These are phyloP conservation scores for Fusarium virguliforme DNA, from an alignment of 2,329 filamentous ascomycete species.

Conservation along the genomic window DNA sequence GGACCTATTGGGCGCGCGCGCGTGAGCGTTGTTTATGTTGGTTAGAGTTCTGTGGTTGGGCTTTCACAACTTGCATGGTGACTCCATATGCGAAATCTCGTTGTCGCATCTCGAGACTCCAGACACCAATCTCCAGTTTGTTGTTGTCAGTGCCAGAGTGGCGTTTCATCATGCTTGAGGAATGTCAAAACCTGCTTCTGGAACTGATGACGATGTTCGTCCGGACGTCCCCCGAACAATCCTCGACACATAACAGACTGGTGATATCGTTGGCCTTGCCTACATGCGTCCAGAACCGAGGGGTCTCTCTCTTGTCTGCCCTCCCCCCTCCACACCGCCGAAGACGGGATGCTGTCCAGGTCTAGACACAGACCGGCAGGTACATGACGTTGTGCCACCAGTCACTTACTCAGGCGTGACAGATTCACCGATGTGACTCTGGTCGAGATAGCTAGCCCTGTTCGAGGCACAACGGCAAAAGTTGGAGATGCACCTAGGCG, in stretches of 20 bases:
- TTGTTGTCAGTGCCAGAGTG: constrained; percentile 20
- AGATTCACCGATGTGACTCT: constrained; percentile 38
- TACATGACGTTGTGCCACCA: constrained; percentile 39
- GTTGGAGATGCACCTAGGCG: constrained; percentile 10
- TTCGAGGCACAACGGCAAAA: background rate
- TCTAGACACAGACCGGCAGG: constrained; percentile 35
- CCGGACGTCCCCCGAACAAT: constrained; percentile 24
- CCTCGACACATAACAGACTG: constrained; percentile 36
- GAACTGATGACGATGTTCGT: constrained; percentile 14
- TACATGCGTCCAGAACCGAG: constrained; percentile 30
- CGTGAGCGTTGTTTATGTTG: constrained; percentile 10
- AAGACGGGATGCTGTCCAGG: constrained; percentile 37
- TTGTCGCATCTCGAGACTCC: constrained; percentile 8
- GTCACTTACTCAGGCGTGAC: constrained; percentile 27
- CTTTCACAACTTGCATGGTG: constrained; percentile 10
- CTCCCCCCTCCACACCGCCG: constrained; percentile 44
- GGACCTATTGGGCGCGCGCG: constrained; percentile 1
- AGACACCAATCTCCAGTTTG: constrained; percentile 22
- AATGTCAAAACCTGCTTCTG: constrained; percentile 28
- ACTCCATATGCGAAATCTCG: constrained; percentile 10
- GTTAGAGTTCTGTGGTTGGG: constrained; percentile 15
- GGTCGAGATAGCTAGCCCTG: background rate
- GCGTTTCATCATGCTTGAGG: constrained; percentile 24
- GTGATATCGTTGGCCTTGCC: constrained; percentile 42
- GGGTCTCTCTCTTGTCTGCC: constrained; percentile 13